Conservation (phyloP, 2,329 filamentous ascomycete genomes). For the Colletotrichum spinosum region DNA sequence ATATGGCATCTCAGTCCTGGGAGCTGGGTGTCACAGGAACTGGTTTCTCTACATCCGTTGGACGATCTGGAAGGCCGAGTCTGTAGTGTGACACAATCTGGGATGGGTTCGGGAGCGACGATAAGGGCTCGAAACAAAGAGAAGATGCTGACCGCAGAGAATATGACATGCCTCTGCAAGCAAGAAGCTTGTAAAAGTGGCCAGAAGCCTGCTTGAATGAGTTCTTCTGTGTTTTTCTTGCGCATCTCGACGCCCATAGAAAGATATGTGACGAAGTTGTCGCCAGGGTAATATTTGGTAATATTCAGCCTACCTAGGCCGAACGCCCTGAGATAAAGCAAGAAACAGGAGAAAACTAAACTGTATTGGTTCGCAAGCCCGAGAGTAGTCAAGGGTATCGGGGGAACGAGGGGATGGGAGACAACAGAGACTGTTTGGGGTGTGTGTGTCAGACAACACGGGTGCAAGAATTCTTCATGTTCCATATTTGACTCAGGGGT, state of each 20-base stretch:
- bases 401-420: not conserved
- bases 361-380: constrained; percentile 1
- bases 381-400: not conserved
- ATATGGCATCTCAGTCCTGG: not conserved
- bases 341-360: not conserved
- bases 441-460: not conserved
- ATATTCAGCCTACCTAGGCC: no score
- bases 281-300: no score
- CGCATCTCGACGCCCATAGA: no score
- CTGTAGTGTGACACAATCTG: constrained; percentile 6
- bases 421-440: not conserved
- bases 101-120: no score
- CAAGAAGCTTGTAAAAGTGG: not conserved
- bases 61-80: constrained; percentile 18
- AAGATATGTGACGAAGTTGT: no score
- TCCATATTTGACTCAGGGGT: not conserved
- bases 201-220: no score
- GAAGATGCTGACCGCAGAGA: no score
- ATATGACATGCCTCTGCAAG: no score
- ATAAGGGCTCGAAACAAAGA: no score
- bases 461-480: not conserved
- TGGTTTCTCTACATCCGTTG: constrained; percentile 9
- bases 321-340: no score
- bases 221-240: no score
- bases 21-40: constrained; percentile 1